These are phyloP conservation scores for Lupinus albus DNA, from an alignment of 306 rosid genomes.

Conservation along the genomic window DNA sequence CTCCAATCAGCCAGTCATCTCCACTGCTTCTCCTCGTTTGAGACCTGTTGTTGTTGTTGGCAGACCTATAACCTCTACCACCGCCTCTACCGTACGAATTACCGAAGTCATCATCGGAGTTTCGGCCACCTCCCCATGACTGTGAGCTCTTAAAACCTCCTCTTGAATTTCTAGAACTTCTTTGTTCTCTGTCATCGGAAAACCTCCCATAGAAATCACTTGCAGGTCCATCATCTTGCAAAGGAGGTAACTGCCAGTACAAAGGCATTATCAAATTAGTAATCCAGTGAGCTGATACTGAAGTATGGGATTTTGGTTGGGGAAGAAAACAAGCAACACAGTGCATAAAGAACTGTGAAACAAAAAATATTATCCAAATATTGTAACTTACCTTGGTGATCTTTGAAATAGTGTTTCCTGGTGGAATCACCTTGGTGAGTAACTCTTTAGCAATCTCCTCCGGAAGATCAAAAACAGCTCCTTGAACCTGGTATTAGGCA, in stretches of 20 bases:
- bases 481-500: constrained; percentile 62
- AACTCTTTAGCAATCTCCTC: constrained; percentile 82
- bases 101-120: constrained; percentile 38
- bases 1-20: constrained; percentile 81
- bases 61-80: constrained; percentile 44
- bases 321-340: no score
- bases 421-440: constrained; percentile 60
- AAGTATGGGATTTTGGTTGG: no score
- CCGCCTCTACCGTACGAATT: constrained; percentile 45
- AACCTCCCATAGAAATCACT: constrained; percentile 75
- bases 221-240: constrained; percentile 85
- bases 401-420: constrained; percentile 70
- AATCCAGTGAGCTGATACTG: neutral
- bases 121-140: constrained; percentile 57
- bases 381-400: constrained; percentile 59
- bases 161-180: constrained; percentile 57
- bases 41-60: constrained; percentile 49
- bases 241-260: constrained; percentile 69
- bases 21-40: constrained; percentile 53
- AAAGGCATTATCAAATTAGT: constrained; percentile 34
- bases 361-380: constrained; percentile 13
- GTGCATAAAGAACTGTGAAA: neutral
- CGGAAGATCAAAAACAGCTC: constrained; percentile 90
- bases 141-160: constrained; percentile 59
- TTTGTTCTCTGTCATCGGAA: constrained; percentile 60